Percentiles rank a stretch among this genome's conserved stretches.
phyloP scores from a whole-genome alignment of 192 early-diverging fungal species.

The Backusella tuberculispora region DNA sequence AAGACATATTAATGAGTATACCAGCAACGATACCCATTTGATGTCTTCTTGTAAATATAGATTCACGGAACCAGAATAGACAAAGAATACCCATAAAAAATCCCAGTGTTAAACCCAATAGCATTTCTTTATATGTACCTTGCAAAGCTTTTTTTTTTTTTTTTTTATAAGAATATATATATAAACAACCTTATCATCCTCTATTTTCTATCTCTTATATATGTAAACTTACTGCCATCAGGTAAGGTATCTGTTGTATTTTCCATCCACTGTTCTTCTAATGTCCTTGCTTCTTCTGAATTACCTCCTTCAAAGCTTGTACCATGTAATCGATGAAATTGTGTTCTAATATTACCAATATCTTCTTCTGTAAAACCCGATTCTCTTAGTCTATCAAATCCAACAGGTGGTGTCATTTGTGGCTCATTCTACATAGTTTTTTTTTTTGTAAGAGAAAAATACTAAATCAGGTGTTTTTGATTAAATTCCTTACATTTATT shows the following conservation, averaged over 20 bases:
- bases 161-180: no score
- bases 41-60: slow-evolving; percentile 52
- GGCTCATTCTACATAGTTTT: slow-evolving; percentile 33
- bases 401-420: slow-evolving; percentile 49
- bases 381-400: slow-evolving; percentile 61
- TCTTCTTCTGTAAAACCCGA: slow-evolving; percentile 63
- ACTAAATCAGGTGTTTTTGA: not conserved
- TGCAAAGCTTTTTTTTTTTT: slow-evolving; percentile 26
- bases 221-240: slow-evolving; percentile 54
- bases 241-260: slow-evolving; percentile 54
- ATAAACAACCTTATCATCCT: not conserved
- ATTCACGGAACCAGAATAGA: slow-evolving; percentile 59
- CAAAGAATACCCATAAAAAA: slow-evolving; percentile 60
- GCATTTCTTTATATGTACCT: slow-evolving; percentile 59
- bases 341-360: slow-evolving; percentile 52
- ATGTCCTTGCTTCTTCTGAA: slow-evolving; percentile 41
- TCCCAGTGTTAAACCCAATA: slow-evolving; percentile 57
- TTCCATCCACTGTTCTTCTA: slow-evolving; percentile 66
- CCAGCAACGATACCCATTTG: slow-evolving; percentile 60
- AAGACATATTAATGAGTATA: slow-evolving; percentile 56
- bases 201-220: not conserved
- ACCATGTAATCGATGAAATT: slow-evolving; percentile 59
- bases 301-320: slow-evolving; percentile 31
- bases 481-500: not conserved
- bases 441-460: not conserved